Conservation (phyloP, 208 protist genomes). For the Phytomonas sp. region DNA sequence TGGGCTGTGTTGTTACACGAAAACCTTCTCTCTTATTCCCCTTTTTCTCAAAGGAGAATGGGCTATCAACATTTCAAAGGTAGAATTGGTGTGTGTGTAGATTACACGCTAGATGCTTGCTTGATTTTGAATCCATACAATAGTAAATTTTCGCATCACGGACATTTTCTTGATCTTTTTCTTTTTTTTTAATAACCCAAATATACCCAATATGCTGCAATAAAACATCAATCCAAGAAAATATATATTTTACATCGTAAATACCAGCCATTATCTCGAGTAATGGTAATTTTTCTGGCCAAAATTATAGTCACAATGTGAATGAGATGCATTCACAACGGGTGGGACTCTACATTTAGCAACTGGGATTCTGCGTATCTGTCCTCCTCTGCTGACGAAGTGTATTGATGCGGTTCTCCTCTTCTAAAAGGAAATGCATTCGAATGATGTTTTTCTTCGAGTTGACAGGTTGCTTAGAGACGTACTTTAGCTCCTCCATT, state of each 20-base stretch:
- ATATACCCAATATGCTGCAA: background rate
- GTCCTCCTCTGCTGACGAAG: slow-evolving; percentile 30
- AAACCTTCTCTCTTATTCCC: background rate
- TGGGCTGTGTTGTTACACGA: background rate
- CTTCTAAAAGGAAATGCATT: slow-evolving; percentile 65
- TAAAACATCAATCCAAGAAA: slow-evolving; percentile 2
- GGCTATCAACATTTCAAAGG: background rate
- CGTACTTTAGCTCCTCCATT: slow-evolving; percentile 65
- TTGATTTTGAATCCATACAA: background rate
- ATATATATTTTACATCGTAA: background rate
- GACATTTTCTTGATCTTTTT: background rate
- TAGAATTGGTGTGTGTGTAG: background rate
- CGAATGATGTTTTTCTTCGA: slow-evolving; percentile 76
- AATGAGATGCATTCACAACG: background rate
- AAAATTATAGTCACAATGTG: background rate
- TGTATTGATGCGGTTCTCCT: slow-evolving; percentile 43
- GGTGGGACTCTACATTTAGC: background rate
- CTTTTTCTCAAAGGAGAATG: background rate
- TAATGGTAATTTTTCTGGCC: background rate
- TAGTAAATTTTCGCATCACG: background rate
- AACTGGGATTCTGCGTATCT: background rate
- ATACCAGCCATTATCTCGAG: background rate
- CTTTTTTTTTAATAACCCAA: background rate
- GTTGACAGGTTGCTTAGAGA: slow-evolving; percentile 52
- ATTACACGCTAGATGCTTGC: background rate